Conservation (phyloP, 2,329 filamentous ascomycete genomes). For the Xylariaceae sp. region DNA sequence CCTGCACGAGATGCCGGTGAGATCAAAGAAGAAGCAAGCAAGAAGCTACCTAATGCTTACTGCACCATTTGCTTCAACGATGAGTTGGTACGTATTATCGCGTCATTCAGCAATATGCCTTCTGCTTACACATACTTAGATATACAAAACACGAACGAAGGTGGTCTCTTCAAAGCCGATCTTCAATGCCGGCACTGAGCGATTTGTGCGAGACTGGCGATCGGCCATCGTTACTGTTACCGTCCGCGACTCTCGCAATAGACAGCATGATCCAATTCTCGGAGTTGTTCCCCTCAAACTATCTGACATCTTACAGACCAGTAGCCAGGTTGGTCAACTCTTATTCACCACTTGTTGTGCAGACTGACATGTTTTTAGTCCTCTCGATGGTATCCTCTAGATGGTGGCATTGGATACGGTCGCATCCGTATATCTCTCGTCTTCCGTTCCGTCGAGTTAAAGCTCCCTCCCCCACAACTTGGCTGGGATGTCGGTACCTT, state of each 20-base stretch:
- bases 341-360: not conserved
- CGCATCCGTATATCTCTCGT: constrained; percentile 83
- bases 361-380: constrained; percentile 12
- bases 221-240: constrained; percentile 81
- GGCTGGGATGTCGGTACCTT: constrained; percentile 97
- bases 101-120: not conserved
- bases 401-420: constrained; percentile 89
- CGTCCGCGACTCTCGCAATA: constrained; percentile 81
- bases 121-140: constrained; percentile 24
- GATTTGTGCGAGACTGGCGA: constrained; percentile 90
- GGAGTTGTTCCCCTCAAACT: constrained; percentile 87
- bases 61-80: constrained; percentile 91
- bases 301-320: constrained; percentile 81
- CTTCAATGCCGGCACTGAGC: constrained; percentile 93
- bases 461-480: constrained; percentile 76
- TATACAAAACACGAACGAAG: constrained; percentile 93
- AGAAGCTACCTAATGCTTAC: constrained; percentile 81
- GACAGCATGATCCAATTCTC: constrained; percentile 91
- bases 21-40: constrained; percentile 77
- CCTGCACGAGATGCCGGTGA: constrained; percentile 83
- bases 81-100: constrained; percentile 53
- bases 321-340: constrained; percentile 57
- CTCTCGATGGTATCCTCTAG: constrained; percentile 91
- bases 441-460: constrained; percentile 84
- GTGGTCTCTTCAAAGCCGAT: constrained; percentile 92